Base-by-base conservation (phyloP, 805 yeast species). In the Pichia membranifaciens region DNA sequence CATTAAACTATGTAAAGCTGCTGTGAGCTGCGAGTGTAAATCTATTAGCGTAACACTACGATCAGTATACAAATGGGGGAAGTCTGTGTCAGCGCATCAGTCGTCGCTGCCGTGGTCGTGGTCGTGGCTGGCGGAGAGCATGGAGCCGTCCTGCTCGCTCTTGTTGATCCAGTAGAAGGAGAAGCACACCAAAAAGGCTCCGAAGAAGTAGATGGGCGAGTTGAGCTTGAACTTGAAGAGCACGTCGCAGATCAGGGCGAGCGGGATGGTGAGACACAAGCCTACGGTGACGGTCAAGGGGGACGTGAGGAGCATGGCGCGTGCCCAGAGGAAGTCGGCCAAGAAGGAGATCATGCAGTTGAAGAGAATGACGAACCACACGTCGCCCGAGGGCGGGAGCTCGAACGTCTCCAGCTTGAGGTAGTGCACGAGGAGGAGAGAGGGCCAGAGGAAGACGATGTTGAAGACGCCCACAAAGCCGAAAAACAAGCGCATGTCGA, bases 231-330 rank as follows among this genome's bases (percentile, higher is more conserved):
- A 78, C 59, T 86, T 84, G 54, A 89, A 69, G 5, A 88, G 47
- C 63, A 88, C 73, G 62, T 93, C 99, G 28, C 96, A 96, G 29
- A 88, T 64, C 87, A 93, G 86, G 0, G 97, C 96, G 44, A 93
- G 75, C 2, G 99, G 99, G 17, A 93, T 93, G 0, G 98, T 91
- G 50, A 90, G 78, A 18, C 96, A 84, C 28, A 93, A 71, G 0
- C 99, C 99, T 10, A 93, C 95, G 0, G 99, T 93, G 3, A 91
- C 98, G 0, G 96, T 90, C 54, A 93, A 71, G 2, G 99, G 99
- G 38, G 93, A 84, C 0, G 99, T 93, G 59, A 93, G 69, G 29
- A 93, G 73, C 79, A 90, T 93, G 0, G 98, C 95, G 53, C 87
- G 80, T 31, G 96, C 96, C 99, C 99, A 93, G 58, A 95, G 81